Percentiles rank a stretch among this genome's conserved stretches.
Conservation (phyloP, 2,329 filamentous ascomycete genomes). For the Ilyonectria mors-panacis region DNA sequence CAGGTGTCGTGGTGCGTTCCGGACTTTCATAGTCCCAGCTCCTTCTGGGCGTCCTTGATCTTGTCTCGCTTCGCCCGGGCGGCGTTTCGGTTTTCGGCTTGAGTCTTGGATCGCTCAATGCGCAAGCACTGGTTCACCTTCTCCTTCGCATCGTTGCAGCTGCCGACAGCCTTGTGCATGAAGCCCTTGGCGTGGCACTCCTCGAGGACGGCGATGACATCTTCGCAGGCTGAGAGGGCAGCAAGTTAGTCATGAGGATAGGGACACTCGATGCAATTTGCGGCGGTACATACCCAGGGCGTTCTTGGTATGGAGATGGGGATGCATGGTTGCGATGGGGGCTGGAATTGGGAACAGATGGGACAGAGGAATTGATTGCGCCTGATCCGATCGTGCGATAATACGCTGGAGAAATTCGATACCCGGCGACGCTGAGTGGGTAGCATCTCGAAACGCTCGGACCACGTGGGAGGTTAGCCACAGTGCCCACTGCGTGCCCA, state of each 20-base stretch:
- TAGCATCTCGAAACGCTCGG: conserved; percentile 49
- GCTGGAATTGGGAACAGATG: not conserved
- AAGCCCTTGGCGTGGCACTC: conserved; percentile 96
- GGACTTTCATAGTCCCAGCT: conserved; percentile 53
- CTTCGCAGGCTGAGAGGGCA: conserved; percentile 83
- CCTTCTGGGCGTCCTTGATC: conserved; percentile 80
- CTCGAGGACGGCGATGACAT: conserved; percentile 93
- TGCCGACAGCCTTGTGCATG: conserved; percentile 89
- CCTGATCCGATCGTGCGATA: conserved; percentile 25
- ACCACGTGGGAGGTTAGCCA: conserved; percentile 43
- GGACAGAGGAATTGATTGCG: conserved; percentile 24
- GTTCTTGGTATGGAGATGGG: conserved; percentile 93
- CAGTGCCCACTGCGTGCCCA: conserved; percentile 19
- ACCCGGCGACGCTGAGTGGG: conserved; percentile 21
- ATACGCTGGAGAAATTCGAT: conserved; percentile 38
- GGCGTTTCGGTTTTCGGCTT: conserved; percentile 79
- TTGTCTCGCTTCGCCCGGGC: conserved; percentile 78
- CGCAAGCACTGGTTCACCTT: conserved; percentile 89
- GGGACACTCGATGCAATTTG: not conserved
- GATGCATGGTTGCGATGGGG: conserved; percentile 81
- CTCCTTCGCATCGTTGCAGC: conserved; percentile 89
- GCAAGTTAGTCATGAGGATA: conserved; percentile 36
- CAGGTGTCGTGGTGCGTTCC: conserved; percentile 7
- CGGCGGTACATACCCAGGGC: conserved; percentile 76
- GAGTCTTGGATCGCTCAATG: conserved; percentile 83